phyloP scores from a whole-genome alignment of 441 rosid genomes.

The Pelargonium citronellum region DNA sequence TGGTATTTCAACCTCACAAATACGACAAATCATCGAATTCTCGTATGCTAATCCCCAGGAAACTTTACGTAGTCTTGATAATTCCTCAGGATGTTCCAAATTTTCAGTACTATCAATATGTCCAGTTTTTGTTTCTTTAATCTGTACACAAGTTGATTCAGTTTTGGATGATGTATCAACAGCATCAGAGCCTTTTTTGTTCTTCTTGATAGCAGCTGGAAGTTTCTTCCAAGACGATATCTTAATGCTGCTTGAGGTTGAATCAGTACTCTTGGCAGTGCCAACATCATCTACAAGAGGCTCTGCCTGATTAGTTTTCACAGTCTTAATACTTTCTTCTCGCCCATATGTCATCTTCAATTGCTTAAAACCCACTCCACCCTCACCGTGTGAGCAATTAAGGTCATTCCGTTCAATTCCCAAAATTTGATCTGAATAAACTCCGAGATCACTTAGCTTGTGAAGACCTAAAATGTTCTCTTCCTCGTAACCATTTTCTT shows the following conservation, averaged over 20 bases:
- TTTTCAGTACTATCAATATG: constrained; percentile 42
- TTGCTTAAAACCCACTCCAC: constrained; percentile 39
- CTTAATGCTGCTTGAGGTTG: constrained; percentile 61
- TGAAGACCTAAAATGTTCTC: constrained; percentile 74
- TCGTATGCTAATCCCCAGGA: constrained; percentile 76
- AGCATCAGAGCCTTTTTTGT: constrained; percentile 42
- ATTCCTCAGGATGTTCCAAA: constrained; percentile 20
- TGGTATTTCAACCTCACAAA: constrained; percentile 99
- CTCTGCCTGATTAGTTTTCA: constrained; percentile 37
- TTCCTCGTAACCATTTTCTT: constrained; percentile 81
- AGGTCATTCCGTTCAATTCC: constrained; percentile 50
- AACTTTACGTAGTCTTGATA: constrained; percentile 38
- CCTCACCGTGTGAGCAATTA: constrained; percentile 41
- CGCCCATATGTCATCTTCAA: constrained; percentile 34
- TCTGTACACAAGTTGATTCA: constrained; percentile 32
- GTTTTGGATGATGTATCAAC: constrained; percentile 45
- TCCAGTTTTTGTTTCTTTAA: constrained; percentile 25
- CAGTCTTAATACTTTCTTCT: constrained; percentile 27
- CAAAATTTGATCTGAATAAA: constrained; percentile 67
- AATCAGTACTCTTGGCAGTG: constrained; percentile 78
- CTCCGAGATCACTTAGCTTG: constrained; percentile 89
- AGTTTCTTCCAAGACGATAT: constrained; percentile 98
- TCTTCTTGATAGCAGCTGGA: constrained; percentile 73
- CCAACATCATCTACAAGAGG: constrained; percentile 34
- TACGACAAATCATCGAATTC: constrained; percentile 94